Evolutionary conservation across 768 basidiomycete genomes (phyloP).

Genomic region (Psilocybe azurescens): DNA sequence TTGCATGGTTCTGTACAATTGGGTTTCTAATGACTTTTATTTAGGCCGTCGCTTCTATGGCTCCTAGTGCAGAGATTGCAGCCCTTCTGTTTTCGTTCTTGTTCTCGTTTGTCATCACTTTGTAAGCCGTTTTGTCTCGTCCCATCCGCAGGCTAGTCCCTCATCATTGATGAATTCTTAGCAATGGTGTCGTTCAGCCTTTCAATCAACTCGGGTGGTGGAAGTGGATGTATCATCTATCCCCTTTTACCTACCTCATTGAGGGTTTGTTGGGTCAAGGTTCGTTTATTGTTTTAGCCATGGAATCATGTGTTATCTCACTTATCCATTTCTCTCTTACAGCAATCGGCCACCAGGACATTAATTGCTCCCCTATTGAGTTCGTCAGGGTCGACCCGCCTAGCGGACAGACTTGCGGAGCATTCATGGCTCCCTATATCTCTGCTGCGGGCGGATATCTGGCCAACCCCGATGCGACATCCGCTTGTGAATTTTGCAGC

Average conservation of each 20-base stretch:
- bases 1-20: constrained; percentile 11
- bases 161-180: constrained; percentile 20
- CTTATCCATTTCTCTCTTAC: constrained; percentile 16
- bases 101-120: constrained; percentile 63
- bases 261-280: constrained; percentile 44
- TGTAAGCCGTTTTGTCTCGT: constrained; percentile 37
- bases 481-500: constrained; percentile 63
- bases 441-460: constrained; percentile 58
- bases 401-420: constrained; percentile 53
- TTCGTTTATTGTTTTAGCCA: constrained; percentile 27
- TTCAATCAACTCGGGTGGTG: constrained; percentile 65
- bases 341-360: constrained; percentile 22
- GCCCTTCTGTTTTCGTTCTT: constrained; percentile 56
- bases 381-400: constrained; percentile 58
- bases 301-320: neutral
- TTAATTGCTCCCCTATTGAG: constrained; percentile 59
- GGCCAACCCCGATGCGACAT: constrained; percentile 53
- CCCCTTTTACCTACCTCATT: constrained; percentile 61
- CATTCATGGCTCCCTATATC: constrained; percentile 60
- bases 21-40: constrained; percentile 14
- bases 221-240: constrained; percentile 63
- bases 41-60: constrained; percentile 61
- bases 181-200: constrained; percentile 69
- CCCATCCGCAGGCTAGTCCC: neutral
- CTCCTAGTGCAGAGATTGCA: constrained; percentile 59